Evolutionary conservation across 2,329 filamentous ascomycete species (phyloP), one percentile per base, ranked within the genome.

Genomic region (Colletotrichum truncatum): DNA sequence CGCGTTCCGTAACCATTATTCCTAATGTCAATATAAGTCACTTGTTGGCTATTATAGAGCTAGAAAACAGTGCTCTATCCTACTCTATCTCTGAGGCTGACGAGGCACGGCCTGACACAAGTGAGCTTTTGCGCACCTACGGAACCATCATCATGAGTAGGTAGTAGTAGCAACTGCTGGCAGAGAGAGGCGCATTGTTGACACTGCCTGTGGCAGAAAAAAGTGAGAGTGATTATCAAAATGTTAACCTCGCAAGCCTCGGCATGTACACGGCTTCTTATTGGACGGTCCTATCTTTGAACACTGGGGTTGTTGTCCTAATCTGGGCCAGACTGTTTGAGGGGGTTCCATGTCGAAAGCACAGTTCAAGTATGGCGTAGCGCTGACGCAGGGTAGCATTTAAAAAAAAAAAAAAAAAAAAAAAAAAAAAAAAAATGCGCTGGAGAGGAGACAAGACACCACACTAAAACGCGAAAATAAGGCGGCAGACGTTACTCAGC

Each of bases 341-440:
- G 16, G 38, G 54, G 30, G 51, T 43, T 49, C 48, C 23, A 16
- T 53, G 48, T 38, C 23, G 9, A n/a, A n/a, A 60, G 52, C 41
- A 57, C 43, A 46, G 46, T 38, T 52, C 54, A 14, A 36, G 25
- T 14, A 51, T 65, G 48, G 43, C 32, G 62, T 62, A 62, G 62
- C 34, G 21, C 32, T 54, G 41, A 56, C 56, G 48, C 48, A 28
- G 51, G 16, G 26, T 14, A 49, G 46, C 46, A 10, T 28, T 23
- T 26, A 28, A 28, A 28, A 14, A 14, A 23, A 10, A 48, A 10
- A 12, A 7, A n/a, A 16, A n/a, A 36, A 23, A 21, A 14, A 23
- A 26, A 45, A 23, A 45, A 23, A 26, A 28, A 28, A 28, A 14
- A 14, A 23, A 10, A 48, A 10, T n/a, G n/a, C n/a, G n/a, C n/a